These are phyloP conservation scores for Meyerozyma athensensis DNA, from an alignment of 1,139 yeast species.

Conservation along the genomic window DNA sequence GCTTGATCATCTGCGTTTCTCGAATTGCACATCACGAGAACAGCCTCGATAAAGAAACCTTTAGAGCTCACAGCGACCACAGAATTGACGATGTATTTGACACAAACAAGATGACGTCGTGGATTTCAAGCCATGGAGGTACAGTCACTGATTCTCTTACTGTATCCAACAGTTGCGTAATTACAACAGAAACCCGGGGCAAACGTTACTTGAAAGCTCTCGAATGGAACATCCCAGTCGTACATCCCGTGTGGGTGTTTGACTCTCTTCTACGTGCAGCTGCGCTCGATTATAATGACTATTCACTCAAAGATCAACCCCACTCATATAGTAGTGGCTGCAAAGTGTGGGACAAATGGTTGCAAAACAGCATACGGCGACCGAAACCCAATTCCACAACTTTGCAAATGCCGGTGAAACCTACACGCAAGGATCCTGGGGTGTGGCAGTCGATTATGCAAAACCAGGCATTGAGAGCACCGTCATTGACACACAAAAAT, in stretches of 20 bases:
- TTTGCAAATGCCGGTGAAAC: too few species aligned
- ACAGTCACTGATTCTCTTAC: conserved; percentile 53
- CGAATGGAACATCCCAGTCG: conserved; percentile 64
- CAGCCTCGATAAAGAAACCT: conserved; percentile 12
- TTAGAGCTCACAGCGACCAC: conserved; percentile 11
- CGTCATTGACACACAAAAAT: conserved; percentile 7
- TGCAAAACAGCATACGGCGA: neutral
- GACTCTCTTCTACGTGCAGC: conserved; percentile 64
- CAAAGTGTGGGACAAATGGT: conserved; percentile 42
- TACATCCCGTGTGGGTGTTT: conserved; percentile 72
- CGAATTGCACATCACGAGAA: conserved; percentile 34
- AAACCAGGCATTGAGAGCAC: conserved; percentile 14
- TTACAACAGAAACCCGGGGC: conserved; percentile 53
- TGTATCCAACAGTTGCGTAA: conserved; percentile 44
- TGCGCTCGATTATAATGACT: conserved; percentile 45
- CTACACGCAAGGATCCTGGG: conserved; percentile 21
- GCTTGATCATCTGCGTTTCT: conserved; percentile 48
- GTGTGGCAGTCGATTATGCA: conserved; percentile 52
- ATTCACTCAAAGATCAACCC: conserved; percentile 23
- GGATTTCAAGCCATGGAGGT: conserved; percentile 56
- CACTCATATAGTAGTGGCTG: conserved; percentile 46
- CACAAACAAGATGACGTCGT: conserved; percentile 20
- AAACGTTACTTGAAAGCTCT: conserved; percentile 58
- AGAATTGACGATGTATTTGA: conserved; percentile 14
- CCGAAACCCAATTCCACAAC: too few species aligned